These are phyloP conservation scores for Malassezia furfur DNA, from an alignment of 1,284 basidiomycete genomes.

Conservation along the genomic window DNA sequence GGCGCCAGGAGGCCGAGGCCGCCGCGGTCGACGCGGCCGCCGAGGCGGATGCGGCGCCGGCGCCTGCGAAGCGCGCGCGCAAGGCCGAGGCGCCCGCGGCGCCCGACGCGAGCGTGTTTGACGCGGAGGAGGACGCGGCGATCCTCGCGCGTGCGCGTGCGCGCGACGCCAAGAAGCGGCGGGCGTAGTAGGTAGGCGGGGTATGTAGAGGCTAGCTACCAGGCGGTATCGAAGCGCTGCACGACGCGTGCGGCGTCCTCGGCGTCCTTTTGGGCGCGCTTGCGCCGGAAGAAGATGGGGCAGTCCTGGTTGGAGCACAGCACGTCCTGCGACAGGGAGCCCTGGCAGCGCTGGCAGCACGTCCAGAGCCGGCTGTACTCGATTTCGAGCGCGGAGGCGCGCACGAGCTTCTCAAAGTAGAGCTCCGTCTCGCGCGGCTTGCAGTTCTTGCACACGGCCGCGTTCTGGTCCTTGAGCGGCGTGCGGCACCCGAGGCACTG, in stretches of 20 bases:
- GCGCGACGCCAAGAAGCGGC: slow-evolving; percentile 14
- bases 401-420: slow-evolving; percentile 40
- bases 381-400: slow-evolving; percentile 34
- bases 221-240: slow-evolving; percentile 32
- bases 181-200: background rate
- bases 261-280: slow-evolving; percentile 39
- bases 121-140: slow-evolving; percentile 9
- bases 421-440: slow-evolving; percentile 35
- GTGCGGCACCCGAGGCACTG: slow-evolving; percentile 46
- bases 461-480: slow-evolving; percentile 36
- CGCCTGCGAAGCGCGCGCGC: background rate
- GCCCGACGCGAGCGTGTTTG: background rate
- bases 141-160: slow-evolving; percentile 13
- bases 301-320: slow-evolving; percentile 94
- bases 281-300: slow-evolving; percentile 90
- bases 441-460: slow-evolving; percentile 45
- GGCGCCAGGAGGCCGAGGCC: background rate
- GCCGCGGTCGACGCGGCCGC: background rate
- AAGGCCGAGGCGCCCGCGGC: background rate
- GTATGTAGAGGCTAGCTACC: slow-evolving; percentile 15
- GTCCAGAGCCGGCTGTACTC: slow-evolving; percentile 47
- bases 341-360: slow-evolving; percentile 46
- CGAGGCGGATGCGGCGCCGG: background rate
- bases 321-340: slow-evolving; percentile 62
- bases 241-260: slow-evolving; percentile 33